Evolutionary conservation across 2,329 filamentous ascomycete species (phyloP), one percentile per base, ranked within the genome.

Genomic region (Colletotrichum kahawae): DNA sequence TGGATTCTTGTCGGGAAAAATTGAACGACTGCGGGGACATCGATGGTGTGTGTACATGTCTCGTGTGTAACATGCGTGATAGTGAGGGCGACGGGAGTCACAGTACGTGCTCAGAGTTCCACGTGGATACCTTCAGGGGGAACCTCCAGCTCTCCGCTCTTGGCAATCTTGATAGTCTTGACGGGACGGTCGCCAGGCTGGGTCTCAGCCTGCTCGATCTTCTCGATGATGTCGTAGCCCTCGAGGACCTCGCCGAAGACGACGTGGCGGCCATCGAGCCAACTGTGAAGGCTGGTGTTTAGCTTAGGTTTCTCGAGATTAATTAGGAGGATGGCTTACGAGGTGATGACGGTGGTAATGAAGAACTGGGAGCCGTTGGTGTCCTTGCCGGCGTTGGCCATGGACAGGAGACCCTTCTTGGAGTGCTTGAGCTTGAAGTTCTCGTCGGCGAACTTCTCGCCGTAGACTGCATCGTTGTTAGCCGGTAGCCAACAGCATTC

Each of bases 401-500:
- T 97, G 86, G 93, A 95, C 78, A 97, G 88, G 67, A 95, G 88
- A 81, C 95, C 95, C 86, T 92, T 93, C 91, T 95, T 95, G 89
- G 90, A 91, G 92, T 97, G 95, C 91, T 95, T 96, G 83, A 96
- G 90, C 93, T 97, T 96, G 91, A 97, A 97, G 93, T 96, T 97
- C 92, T 97, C 95, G 82, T 97, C 95, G 78, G 91, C 86, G 88
- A 97, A 97, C 87, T 94, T 95, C 80, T 91, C 89, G 81, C 95
- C 95, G 84, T 96, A 97, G 88, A 97, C 92, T 93, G 77, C n/a
- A 7, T 14, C 7, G 21, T 70, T 16, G 24, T 70, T 48, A 59
- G 33, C 24, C 27, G 18, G 64, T 57, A 36, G 56, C 34, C 33
- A 14, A 14, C 10, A 59, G 14, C 12, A 12, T 4, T 31, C 9